Evolutionary conservation across 1,139 yeast genomes (phyloP).

Genomic region (Debaryomyces sp.): DNA sequence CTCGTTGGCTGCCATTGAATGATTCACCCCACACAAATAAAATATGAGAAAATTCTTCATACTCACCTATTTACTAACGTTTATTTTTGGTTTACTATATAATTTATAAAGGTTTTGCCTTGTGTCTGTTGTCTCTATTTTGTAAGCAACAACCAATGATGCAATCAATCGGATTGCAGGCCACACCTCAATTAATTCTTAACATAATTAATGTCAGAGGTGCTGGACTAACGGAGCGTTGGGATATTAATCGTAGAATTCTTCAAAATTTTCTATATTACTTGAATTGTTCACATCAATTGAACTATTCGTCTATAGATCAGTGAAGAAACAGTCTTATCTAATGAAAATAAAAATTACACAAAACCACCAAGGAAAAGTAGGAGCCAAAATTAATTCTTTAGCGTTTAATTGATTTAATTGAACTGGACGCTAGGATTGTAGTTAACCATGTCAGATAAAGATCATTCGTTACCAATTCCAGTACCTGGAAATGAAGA

Average conservation of each 20-base stretch:
- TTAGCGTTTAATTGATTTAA: neutral
- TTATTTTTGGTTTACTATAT: constrained; percentile 2
- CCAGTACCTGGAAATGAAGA: constrained; percentile 8
- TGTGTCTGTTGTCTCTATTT: constrained; percentile 3
- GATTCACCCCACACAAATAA: constrained; percentile 10
- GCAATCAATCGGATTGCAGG: constrained; percentile 65
- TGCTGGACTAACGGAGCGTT: constrained; percentile 69
- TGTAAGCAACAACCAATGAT: constrained; percentile 46
- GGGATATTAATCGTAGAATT: constrained; percentile 40
- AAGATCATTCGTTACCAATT: constrained; percentile 9
- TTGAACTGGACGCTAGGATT: neutral
- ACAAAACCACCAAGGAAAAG: neutral
- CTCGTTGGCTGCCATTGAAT: constrained; percentile 70
- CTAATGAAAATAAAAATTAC: neutral
- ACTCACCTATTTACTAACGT: constrained; percentile 1
- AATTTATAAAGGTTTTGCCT: neutral
- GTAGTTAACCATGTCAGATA: constrained; percentile 4
- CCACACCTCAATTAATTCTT: constrained; percentile 33
- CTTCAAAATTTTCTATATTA: neutral
- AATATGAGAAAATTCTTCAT: neutral
- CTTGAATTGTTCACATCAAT: constrained; percentile 1
- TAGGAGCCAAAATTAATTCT: neutral
- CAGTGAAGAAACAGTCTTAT: neutral
- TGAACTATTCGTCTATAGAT: neutral
- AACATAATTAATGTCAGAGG: constrained; percentile 23